phyloP scores from a whole-genome alignment of 2,329 filamentous ascomycete species.

The Pseudogymnoascus sp. region DNA sequence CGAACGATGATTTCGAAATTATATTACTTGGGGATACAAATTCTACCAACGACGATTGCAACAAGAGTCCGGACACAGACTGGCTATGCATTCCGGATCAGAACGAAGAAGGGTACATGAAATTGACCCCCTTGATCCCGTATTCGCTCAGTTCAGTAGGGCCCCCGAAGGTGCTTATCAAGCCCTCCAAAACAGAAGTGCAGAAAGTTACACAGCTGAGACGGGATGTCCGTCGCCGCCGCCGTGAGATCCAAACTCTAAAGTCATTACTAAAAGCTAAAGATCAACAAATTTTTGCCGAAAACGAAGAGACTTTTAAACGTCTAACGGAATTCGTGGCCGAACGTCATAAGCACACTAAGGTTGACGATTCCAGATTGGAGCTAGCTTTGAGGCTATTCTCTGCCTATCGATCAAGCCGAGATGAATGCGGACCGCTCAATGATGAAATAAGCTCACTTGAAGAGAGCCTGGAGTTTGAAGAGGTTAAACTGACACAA shows the following conservation, averaged over 20 bases:
- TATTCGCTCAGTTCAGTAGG: background rate
- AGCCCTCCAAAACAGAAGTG: background rate
- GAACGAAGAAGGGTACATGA: background rate
- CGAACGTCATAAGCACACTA: background rate
- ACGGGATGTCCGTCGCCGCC: background rate
- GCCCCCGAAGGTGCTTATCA: background rate
- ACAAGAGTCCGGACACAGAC: background rate
- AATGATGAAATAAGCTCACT: constrained; percentile 18
- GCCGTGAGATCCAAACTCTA: background rate
- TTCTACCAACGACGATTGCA: background rate
- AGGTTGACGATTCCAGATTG: background rate
- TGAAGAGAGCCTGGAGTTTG: constrained; percentile 13
- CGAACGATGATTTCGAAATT: background rate
- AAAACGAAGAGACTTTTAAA: background rate
- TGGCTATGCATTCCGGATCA: background rate
- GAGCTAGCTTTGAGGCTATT: background rate
- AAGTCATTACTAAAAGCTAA: background rate
- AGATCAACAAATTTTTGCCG: background rate
- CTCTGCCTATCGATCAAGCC: background rate
- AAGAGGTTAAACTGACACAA: constrained; percentile 14
- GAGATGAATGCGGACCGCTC: constrained; percentile 19
- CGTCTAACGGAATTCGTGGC: background rate
- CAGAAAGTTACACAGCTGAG: background rate
- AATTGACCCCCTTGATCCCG: background rate
- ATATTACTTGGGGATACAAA: background rate